These are phyloP conservation scores for Suillus subalutaceus DNA, from an alignment of 768 basidiomycete genomes.

Conservation along the genomic window DNA sequence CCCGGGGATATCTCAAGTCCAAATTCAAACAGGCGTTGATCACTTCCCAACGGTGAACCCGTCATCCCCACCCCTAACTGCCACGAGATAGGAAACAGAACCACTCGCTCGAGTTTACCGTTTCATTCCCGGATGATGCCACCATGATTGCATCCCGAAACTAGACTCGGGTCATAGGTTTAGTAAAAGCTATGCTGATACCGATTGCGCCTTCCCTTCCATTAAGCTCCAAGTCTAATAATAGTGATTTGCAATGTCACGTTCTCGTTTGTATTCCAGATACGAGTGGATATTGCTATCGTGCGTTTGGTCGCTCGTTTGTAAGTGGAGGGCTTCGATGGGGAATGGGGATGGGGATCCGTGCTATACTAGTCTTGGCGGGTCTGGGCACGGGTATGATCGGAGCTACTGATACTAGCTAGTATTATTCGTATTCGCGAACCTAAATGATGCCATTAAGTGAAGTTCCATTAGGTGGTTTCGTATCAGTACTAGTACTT, in stretches of 20 bases:
- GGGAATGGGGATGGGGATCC: too few relatives aligned
- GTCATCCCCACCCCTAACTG: too few relatives aligned
- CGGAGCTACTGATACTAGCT: neutral
- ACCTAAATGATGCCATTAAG: neutral
- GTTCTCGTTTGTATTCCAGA: neutral
- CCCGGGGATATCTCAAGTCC: too few relatives aligned
- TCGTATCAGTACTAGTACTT: neutral
- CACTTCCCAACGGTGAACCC: too few relatives aligned
- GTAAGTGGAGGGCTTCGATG: too few relatives aligned
- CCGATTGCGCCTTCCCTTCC: neutral
- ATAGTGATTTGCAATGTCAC: neutral
- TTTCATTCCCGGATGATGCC: neutral
- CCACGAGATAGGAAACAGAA: too few relatives aligned
- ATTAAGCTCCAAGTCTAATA: neutral
- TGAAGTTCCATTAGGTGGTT: neutral
- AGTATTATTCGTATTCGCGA: neutral
- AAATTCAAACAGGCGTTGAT: too few relatives aligned
- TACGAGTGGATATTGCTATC: neutral
- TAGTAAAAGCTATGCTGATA: neutral
- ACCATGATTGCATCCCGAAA: neutral
- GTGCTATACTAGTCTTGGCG: neutral
- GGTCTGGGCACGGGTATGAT: neutral
- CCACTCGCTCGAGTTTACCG: too few relatives aligned
- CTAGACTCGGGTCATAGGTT: neutral
- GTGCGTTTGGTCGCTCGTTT: neutral